Evolutionary conservation across 2,329 filamentous ascomycete species (phyloP), one percentile per base, ranked within the genome.

Genomic region (Chrysoporthe cubensis): DNA sequence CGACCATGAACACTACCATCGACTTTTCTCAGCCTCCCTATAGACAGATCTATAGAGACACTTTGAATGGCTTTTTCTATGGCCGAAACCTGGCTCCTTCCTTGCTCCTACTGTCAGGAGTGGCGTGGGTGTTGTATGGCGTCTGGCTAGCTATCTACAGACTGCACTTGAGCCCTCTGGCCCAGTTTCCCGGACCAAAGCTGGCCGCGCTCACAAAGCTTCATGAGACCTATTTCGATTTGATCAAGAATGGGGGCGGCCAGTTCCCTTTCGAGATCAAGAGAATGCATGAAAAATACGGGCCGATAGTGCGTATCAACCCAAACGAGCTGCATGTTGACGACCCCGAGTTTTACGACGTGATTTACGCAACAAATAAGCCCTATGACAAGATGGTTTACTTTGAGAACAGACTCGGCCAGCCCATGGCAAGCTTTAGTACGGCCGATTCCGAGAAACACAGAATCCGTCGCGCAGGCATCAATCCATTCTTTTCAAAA

Each of bases 401-500:
- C 3, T 68, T 70, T 14, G 42, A 67, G 21, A 34, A 68, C 44
- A 68, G 71, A 3, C 67, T 72, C 57, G 46, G 61, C 54, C 62
- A 62, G 8, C 68, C 71, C 11, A 48, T 66, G n/a, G 40, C 72
- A 7, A 64, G 57, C 14, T 69, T 74, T 34, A 59, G 57, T 6
- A 73, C 72, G 0, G 50, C 66, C 14, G 60, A 67, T 6, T 40
- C 66, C 3, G 66, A 71, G 46, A 57, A 67, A 9, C 72, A 74
- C 42, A 59, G 65, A 34, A 34, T 46, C 1, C 71, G 72, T 1
- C 67, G 71, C 2, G 67, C 67, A 5, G 71, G 70, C 3, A 37
- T 73, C 1, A 68, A 64, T n/a, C 72, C 72, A 4, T 73, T 71
- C 59, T 80, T 79, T 71, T 78, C 78, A 6, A 73, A 71, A 61